Evolutionary conservation across 768 basidiomycete species (phyloP).

Genomic region (Boletus vinaceobasis): DNA sequence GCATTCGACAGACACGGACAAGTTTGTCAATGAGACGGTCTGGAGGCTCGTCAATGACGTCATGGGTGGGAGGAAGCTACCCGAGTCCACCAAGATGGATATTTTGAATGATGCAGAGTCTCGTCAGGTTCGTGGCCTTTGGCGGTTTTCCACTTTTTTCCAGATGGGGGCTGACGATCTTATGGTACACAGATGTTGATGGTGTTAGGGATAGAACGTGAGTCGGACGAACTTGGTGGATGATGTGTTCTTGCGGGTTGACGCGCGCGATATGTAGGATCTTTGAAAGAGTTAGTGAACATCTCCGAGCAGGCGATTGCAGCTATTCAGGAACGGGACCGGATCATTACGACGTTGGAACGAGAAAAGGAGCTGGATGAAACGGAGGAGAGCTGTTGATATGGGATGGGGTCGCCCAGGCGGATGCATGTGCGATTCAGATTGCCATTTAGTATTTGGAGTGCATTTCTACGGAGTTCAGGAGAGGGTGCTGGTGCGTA

Average conservation of each 20-base stretch:
- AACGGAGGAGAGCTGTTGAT: background rate
- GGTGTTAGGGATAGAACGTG: conserved; percentile 46
- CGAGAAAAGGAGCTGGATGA: conserved; percentile 9
- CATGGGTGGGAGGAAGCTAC: conserved; percentile 32
- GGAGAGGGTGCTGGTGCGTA: background rate
- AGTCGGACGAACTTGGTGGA: conserved; percentile 10
- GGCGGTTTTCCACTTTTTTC: background rate
- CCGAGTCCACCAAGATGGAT: conserved; percentile 36
- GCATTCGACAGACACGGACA: conserved; percentile 3
- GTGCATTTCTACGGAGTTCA: background rate
- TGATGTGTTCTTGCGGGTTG: background rate
- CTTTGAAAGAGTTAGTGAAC: conserved; percentile 30
- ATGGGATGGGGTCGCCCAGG: background rate
- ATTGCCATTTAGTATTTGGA: background rate
- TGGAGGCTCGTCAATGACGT: conserved; percentile 39
- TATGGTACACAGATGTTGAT: conserved; percentile 35
- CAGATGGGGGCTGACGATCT: background rate
- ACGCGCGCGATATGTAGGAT: conserved; percentile 21
- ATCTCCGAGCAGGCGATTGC: conserved; percentile 34
- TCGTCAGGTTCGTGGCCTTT: conserved; percentile 35
- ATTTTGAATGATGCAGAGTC: conserved; percentile 42
- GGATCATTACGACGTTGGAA: conserved; percentile 9
- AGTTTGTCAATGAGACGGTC: conserved; percentile 19
- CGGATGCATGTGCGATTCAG: background rate
- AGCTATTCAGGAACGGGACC: conserved; percentile 31